Evolutionary conservation across 108 stramenopile genomes (phyloP), one percentile per base, ranked within the genome.

Genomic region (Nannochloropsis salina): DNA sequence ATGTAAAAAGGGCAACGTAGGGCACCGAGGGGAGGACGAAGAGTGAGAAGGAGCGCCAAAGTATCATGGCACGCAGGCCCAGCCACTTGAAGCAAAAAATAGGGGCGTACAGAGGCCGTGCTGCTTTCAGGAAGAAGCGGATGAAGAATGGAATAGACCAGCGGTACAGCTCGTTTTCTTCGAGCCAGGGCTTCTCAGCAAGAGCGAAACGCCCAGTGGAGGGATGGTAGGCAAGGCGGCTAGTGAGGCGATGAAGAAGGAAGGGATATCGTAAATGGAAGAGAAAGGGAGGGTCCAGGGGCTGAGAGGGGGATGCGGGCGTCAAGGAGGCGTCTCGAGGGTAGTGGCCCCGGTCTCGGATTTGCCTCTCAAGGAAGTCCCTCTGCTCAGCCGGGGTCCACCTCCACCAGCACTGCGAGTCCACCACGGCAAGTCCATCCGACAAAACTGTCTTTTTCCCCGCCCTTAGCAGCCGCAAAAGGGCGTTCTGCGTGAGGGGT

Each of bases 101-200:
- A 74, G 61, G 61, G 15, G 61, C 61, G 61, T 74, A 74, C 6
- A 6, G 2, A n/a, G 61, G 61, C 61, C 61, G 15, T 3, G 6
- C 61, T n/a, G n/a, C 20, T n/a, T 74, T 74, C 20, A 74, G 61
- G 61, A 74, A n/a, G 2, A 74, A 15, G 61, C 61, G 61, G 8
- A 74, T 15, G 61, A 74, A 74, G 61, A 74, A 74, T n/a, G 61
- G 61, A n/a, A 74, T 74, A 15, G 61, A 74, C 61, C 61, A 74
- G 61, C 61, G 61, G 61, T 74, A 74, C 2, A 74, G 61, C 2
- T 74, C 61, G 61, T 74, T 74, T 15, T n/a, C n/a, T 74, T 74
- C 61, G 20, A 74, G 61, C 61, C 61, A 74, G 61, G 61, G 61
- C 20, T 15, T 74, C 61, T 74, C 61, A n/a, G 61, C 61, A n/a